phyloP scores from a whole-genome alignment of 2,329 filamentous ascomycete species.

The Exophiala viscosa region DNA sequence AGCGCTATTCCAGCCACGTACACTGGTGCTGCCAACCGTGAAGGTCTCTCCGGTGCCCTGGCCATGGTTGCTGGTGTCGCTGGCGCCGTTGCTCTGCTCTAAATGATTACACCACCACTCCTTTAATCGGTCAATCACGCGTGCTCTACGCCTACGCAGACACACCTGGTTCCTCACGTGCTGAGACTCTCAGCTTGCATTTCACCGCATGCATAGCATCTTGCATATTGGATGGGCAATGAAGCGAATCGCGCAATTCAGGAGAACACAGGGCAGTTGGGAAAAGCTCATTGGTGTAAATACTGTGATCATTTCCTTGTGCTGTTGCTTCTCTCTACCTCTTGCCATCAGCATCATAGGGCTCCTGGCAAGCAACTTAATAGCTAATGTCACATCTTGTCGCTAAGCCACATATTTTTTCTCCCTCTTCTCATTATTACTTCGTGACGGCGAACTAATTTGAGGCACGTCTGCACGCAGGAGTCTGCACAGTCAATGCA shows the following conservation, averaged over 20 bases:
- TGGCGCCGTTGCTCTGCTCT: conserved; percentile 21
- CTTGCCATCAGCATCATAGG: not conserved
- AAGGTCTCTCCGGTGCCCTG: conserved; percentile 19
- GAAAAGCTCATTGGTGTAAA: conserved; percentile 1
- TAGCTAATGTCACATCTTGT: conserved; percentile 1
- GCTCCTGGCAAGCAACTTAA: not conserved
- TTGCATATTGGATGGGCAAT: conserved; percentile 3
- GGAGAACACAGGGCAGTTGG: not conserved
- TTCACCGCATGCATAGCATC: conserved; percentile 1
- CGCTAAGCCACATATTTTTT: too few species aligned
- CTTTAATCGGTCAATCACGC: not conserved
- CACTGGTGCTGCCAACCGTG: conserved; percentile 22
- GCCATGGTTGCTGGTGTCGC: conserved; percentile 23
- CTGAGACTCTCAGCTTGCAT: not conserved
- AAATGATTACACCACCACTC: not conserved
- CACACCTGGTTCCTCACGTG: not conserved
- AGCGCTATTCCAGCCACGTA: conserved; percentile 9
- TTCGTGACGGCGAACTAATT: too few species aligned
- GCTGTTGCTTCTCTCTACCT: not conserved
- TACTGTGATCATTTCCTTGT: not conserved
- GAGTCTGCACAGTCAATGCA: too few species aligned
- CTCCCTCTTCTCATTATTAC: too few species aligned
- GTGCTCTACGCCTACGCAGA: not conserved
- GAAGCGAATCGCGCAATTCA: not conserved
- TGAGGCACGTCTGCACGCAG: too few species aligned